Evolutionary conservation across 352 stramenopile genomes (phyloP).

Genomic region (Aphanomyces stellatus): DNA sequence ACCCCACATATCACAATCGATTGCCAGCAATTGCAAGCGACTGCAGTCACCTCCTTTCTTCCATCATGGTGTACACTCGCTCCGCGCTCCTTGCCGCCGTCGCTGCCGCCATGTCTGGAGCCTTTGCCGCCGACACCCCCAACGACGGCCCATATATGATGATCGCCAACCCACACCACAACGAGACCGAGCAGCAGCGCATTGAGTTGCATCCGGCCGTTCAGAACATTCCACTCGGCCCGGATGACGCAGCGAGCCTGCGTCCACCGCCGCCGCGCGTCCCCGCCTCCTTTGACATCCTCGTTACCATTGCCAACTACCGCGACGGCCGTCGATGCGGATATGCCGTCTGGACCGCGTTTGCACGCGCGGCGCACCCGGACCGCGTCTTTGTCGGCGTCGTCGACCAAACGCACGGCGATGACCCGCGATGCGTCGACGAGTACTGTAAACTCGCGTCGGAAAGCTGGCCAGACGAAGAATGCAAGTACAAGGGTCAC

Average conservation of each 20-base stretch:
- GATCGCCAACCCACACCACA: background rate
- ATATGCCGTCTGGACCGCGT: conserved; percentile 11
- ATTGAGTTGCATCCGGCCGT: background rate
- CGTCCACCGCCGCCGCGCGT: background rate
- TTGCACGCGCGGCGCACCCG: background rate
- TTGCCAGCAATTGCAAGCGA: background rate
- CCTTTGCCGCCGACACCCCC: background rate
- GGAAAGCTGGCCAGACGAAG: background rate
- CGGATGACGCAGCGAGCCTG: background rate
- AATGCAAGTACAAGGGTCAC: conserved; percentile 14
- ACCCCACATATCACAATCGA: background rate
- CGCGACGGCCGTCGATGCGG: conserved; percentile 7
- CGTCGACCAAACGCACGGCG: conserved; percentile 8
- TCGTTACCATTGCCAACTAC: conserved; percentile 5
- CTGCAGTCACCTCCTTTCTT: background rate
- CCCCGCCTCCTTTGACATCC: background rate
- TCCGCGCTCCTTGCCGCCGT: background rate
- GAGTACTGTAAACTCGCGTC: conserved; percentile 12
- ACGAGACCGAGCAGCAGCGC: background rate
- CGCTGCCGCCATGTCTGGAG: background rate
- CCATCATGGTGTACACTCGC: background rate
- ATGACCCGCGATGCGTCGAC: conserved; percentile 12
- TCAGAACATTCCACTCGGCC: background rate
- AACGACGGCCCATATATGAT: background rate
- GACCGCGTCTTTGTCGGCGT: conserved; percentile 12